phyloP scores from a whole-genome alignment of 306 rosid genomes.

The Vicia faba region DNA sequence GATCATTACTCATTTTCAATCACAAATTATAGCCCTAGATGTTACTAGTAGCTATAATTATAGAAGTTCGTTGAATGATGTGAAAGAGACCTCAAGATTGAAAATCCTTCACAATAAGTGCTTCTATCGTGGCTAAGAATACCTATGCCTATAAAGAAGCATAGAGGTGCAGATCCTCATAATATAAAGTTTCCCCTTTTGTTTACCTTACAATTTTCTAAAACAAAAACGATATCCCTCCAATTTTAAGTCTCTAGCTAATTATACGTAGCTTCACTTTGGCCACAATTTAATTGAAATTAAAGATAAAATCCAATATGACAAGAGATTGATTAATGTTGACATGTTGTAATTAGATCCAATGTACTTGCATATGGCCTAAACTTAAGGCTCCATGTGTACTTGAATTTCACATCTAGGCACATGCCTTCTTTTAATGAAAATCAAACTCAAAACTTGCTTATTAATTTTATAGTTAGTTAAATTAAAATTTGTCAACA shows the following conservation, averaged over 20 bases:
- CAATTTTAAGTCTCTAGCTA: constrained; percentile 35
- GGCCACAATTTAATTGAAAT: constrained; percentile 36
- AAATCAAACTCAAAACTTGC: constrained; percentile 38
- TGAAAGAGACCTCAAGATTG: not conserved
- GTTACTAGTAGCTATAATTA: constrained; percentile 15
- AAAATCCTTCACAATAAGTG: constrained; percentile 14
- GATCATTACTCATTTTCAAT: not conserved
- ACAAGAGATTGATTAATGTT: constrained; percentile 17
- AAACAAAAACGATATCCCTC: constrained; percentile 63
- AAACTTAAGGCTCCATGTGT: constrained; percentile 55
- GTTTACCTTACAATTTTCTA: constrained; percentile 76
- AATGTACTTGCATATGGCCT: constrained; percentile 39
- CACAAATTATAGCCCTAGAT: constrained; percentile 13
- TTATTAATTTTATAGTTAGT: constrained; percentile 38
- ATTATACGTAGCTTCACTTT: constrained; percentile 28
- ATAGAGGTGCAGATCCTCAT: constrained; percentile 78
- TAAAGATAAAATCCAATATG: constrained; percentile 33
- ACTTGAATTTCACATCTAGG: constrained; percentile 45
- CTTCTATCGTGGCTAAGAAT: constrained; percentile 46
- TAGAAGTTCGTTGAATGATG: not conserved
- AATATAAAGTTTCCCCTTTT: constrained; percentile 73
- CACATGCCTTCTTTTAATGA: constrained; percentile 55
- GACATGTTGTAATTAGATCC: constrained; percentile 29
- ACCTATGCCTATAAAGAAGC: constrained; percentile 79
- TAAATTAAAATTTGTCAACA: constrained; percentile 47